Percentiles rank a stretch among this genome's conserved stretches.
Evolutionary conservation across 345 rosid species (phyloP).

Genomic region (Cardiospermum halicacabum): DNA sequence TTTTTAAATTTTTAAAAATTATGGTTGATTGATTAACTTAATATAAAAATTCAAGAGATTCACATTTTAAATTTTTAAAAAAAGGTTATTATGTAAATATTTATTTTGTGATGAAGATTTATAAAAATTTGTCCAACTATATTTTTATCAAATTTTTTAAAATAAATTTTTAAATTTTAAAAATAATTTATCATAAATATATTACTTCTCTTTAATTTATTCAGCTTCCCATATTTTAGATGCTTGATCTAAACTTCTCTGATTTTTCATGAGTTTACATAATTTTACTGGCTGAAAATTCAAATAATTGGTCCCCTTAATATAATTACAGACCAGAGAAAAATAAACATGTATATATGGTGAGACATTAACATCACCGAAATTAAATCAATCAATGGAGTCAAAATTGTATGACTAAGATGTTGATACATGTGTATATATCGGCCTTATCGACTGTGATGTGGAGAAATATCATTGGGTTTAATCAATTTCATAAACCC

Average conservation of each 20-base stretch:
- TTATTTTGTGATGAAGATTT: no score
- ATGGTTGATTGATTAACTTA: no score
- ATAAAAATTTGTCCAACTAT: no score
- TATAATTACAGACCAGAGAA: not conserved
- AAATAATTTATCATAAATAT: no score
- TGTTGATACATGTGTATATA: not conserved
- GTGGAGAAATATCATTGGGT: not conserved
- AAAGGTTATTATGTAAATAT: no score
- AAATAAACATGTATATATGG: not conserved
- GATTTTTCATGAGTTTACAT: not conserved
- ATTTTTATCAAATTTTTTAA: no score
- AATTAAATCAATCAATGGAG: not conserved
- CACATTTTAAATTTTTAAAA: no score
- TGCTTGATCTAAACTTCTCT: not conserved
- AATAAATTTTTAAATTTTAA: no score
- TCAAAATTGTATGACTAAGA: not conserved
- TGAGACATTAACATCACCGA: constrained; percentile 17
- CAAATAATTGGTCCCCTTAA: not conserved
- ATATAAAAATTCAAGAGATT: not conserved
- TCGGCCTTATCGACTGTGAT: constrained; percentile 12
- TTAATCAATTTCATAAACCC: not conserved
- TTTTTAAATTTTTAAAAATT: no score
- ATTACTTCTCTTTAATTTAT: not conserved
- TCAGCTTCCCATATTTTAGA: not conserved
- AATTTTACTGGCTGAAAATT: not conserved